These are phyloP conservation scores for Hortaea werneckii DNA, from an alignment of 2,329 filamentous ascomycete species.

Conservation along the genomic window DNA sequence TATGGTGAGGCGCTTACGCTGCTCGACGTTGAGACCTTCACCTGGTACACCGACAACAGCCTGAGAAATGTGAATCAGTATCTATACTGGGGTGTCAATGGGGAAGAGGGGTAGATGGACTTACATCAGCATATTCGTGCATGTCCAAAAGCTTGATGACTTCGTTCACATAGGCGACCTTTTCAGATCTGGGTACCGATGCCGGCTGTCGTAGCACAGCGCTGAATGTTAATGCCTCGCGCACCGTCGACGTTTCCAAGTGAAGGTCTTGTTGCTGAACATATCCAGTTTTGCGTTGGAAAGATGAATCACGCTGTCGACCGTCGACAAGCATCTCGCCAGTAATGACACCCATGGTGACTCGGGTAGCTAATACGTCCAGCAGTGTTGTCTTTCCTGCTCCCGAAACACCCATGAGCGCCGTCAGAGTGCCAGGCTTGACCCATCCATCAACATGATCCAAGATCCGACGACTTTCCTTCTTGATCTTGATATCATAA, in stretches of 20 bases:
- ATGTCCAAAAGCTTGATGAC: conserved; percentile 87
- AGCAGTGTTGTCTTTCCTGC: conserved; percentile 91
- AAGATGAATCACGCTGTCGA: conserved; percentile 62
- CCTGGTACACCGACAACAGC: conserved; percentile 79
- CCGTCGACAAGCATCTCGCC: conserved; percentile 83
- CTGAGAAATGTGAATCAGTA: neutral
- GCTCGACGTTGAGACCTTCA: conserved; percentile 65
- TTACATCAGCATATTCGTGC: conserved; percentile 72
- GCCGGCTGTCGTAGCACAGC: conserved; percentile 76
- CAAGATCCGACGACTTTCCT: conserved; percentile 62
- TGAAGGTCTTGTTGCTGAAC: conserved; percentile 91
- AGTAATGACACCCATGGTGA: conserved; percentile 78
- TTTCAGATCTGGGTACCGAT: conserved; percentile 61
- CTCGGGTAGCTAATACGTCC: conserved; percentile 74
- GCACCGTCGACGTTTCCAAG: conserved; percentile 71
- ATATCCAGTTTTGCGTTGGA: conserved; percentile 87
- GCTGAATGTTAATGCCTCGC: conserved; percentile 79
- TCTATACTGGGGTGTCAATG: neutral
- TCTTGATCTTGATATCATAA: conserved; percentile 72
- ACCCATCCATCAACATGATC: conserved; percentile 88
- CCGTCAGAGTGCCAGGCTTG: conserved; percentile 81
- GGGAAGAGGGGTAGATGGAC: neutral
- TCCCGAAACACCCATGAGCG: conserved; percentile 82
- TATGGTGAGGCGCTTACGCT: conserved; percentile 72
- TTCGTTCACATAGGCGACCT: conserved; percentile 78